Evolutionary conservation across 2,329 filamentous ascomycete species (phyloP).

Genomic region (Pseudogymnoascus sp.): DNA sequence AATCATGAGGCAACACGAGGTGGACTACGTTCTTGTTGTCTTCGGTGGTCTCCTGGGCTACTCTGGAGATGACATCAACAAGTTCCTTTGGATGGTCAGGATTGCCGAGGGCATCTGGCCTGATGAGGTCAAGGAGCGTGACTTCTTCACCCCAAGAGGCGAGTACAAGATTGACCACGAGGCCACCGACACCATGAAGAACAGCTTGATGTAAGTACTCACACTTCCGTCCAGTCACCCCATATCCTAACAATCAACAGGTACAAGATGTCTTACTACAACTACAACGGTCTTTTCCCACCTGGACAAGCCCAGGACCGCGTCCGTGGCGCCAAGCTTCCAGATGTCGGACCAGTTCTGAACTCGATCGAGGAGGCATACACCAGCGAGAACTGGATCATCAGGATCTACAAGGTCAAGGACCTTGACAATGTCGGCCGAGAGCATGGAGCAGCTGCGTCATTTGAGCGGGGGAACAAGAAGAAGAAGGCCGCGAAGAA

Average conservation of each 20-base stretch:
- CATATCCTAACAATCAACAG: conserved; percentile 37
- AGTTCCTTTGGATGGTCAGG: conserved; percentile 99
- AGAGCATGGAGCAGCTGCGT: conserved; percentile 62
- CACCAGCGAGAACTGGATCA: conserved; percentile 99
- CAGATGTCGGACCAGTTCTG: conserved; percentile 75
- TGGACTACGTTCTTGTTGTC: conserved; percentile 96
- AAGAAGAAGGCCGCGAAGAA: conserved; percentile 71
- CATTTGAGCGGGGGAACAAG: conserved; percentile 73
- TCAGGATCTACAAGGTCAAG: conserved; percentile 99
- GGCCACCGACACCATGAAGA: conserved; percentile 94
- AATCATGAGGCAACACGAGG: conserved; percentile 96
- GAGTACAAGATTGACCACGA: conserved; percentile 93
- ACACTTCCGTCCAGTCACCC: not conserved
- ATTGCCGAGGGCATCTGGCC: conserved; percentile 99
- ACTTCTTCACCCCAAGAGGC: conserved; percentile 88
- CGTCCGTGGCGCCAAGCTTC: conserved; percentile 72
- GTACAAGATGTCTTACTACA: conserved; percentile 99
- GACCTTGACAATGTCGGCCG: conserved; percentile 93
- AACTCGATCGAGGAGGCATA: conserved; percentile 93
- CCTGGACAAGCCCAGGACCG: conserved; percentile 83
- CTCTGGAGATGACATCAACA: conserved; percentile 98
- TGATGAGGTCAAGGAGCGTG: conserved; percentile 95
- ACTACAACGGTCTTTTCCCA: conserved; percentile 87
- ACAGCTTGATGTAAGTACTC: conserved; percentile 85
- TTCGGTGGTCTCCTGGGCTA: conserved; percentile 95